Evolutionary conservation across 1,284 basidiomycete species (phyloP).

Genomic region (Irpex lacteus): DNA sequence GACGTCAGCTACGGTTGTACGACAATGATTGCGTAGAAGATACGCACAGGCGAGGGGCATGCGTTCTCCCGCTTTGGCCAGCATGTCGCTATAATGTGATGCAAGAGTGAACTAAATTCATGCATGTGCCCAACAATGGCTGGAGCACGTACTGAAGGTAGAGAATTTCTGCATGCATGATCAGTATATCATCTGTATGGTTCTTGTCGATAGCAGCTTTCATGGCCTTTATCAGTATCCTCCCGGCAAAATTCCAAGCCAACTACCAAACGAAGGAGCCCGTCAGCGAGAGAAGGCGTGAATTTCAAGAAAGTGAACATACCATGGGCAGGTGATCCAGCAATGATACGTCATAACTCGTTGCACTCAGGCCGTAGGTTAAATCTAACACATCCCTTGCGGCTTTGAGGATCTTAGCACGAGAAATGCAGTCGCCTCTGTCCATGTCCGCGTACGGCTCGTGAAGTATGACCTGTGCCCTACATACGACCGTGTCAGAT

Average conservation of each 20-base stretch:
- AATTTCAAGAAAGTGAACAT: conserved; percentile 20
- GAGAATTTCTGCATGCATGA: conserved; percentile 59
- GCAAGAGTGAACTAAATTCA: background rate
- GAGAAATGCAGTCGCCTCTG: conserved; percentile 53
- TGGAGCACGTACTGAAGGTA: conserved; percentile 55
- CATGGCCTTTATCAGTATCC: conserved; percentile 62
- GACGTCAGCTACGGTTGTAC: background rate
- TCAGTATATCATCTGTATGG: conserved; percentile 49
- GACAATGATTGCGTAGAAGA: background rate
- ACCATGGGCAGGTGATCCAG: conserved; percentile 62
- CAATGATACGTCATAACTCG: conserved; percentile 66
- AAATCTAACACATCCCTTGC: conserved; percentile 64
- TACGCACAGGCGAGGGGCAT: conserved; percentile 56
- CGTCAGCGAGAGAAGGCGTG: conserved; percentile 6
- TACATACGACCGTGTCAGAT: conserved; percentile 22
- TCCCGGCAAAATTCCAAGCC: conserved; percentile 63
- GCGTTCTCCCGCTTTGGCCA: conserved; percentile 59
- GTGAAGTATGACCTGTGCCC: conserved; percentile 62
- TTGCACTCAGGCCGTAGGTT: conserved; percentile 61
- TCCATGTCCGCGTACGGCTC: conserved; percentile 61
- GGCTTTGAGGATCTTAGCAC: conserved; percentile 60
- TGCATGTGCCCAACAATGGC: background rate
- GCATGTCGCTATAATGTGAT: conserved; percentile 43
- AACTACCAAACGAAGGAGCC: conserved; percentile 39
- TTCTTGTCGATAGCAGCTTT: conserved; percentile 54